phyloP scores from a whole-genome alignment of 2,329 filamentous ascomycete species.

The Arthroderma sp. region DNA sequence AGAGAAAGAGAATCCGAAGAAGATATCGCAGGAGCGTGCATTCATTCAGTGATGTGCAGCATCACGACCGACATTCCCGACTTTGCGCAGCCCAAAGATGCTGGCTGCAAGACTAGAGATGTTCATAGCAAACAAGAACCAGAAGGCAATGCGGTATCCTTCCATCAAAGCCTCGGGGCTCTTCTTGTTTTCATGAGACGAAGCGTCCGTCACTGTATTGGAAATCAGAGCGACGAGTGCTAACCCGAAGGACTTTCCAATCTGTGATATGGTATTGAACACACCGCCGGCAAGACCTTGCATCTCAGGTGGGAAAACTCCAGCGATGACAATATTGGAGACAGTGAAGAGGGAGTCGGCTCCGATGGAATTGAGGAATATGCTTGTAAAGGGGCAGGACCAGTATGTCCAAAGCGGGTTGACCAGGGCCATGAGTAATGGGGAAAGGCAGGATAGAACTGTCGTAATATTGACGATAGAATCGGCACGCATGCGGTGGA shows the following conservation, averaged over 20 bases:
- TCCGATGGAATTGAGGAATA: too few relatives aligned
- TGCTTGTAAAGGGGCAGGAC: background rate
- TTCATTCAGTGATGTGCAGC: too few relatives aligned
- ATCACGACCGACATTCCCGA: too few relatives aligned
- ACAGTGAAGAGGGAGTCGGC: slow-evolving; percentile 37
- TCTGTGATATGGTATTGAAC: slow-evolving; percentile 46
- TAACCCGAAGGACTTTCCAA: slow-evolving; percentile 42
- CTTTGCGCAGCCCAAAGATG: slow-evolving; percentile 6
- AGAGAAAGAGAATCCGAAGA: too few relatives aligned
- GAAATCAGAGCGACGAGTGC: slow-evolving; percentile 39
- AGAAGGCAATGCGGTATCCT: slow-evolving; percentile 9
- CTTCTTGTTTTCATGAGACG: background rate
- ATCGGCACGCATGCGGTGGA: slow-evolving; percentile 3
- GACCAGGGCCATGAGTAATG: slow-evolving; percentile 8
- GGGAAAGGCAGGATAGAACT: slow-evolving; percentile 3
- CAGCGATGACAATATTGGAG: slow-evolving; percentile 40
- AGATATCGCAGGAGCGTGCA: too few relatives aligned
- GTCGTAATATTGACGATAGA: slow-evolving; percentile 5
- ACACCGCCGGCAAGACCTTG: slow-evolving; percentile 49
- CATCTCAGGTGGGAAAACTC: slow-evolving; percentile 41
- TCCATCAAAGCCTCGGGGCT: slow-evolving; percentile 4
- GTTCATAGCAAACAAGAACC: slow-evolving; percentile 9
- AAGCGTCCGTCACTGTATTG: background rate
- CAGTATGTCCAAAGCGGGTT: slow-evolving; percentile 6
- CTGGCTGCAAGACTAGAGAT: slow-evolving; percentile 1